Conservation (phyloP, 2,329 filamentous ascomycete species). For the Beauveria sp. region DNA sequence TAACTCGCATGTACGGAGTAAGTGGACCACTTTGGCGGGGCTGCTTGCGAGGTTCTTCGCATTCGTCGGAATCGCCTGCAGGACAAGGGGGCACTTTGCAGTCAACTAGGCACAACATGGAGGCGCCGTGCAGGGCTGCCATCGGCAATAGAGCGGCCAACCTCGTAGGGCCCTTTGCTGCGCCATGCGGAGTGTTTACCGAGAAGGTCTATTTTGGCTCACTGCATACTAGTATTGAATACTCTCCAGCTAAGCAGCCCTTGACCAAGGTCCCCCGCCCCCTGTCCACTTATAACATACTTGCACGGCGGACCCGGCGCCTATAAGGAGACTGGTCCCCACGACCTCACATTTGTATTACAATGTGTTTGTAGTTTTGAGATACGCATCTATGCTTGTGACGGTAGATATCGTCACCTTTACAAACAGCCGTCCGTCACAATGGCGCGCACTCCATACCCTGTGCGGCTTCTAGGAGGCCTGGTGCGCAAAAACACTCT, state of each 20-base stretch:
- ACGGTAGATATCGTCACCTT: neutral
- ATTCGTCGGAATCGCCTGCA: slow-evolving; percentile 3
- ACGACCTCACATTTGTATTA: neutral
- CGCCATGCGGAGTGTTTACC: neutral
- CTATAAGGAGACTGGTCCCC: neutral
- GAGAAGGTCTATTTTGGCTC: neutral
- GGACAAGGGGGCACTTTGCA: neutral
- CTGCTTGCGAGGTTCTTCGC: slow-evolving; percentile 1
- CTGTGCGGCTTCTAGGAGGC: slow-evolving; percentile 11
- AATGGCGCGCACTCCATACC: neutral
- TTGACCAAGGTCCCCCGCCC: neutral
- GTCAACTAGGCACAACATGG: neutral
- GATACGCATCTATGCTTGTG: neutral
- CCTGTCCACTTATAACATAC: neutral
- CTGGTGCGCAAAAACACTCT: slow-evolving; percentile 19
- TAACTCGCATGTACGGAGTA: neutral
- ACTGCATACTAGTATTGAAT: neutral
- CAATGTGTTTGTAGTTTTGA: neutral
- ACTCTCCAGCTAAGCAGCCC: neutral
- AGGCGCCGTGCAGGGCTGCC: neutral
- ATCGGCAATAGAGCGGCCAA: neutral
- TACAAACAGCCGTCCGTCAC: neutral
- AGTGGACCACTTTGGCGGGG: neutral
- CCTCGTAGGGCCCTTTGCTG: neutral
- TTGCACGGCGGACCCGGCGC: neutral